Percentiles rank a stretch among this genome's conserved stretches.
These are phyloP conservation scores for Letharia columbiana DNA, from an alignment of 495 filamentous ascomycete species.

Conservation along the genomic window DNA sequence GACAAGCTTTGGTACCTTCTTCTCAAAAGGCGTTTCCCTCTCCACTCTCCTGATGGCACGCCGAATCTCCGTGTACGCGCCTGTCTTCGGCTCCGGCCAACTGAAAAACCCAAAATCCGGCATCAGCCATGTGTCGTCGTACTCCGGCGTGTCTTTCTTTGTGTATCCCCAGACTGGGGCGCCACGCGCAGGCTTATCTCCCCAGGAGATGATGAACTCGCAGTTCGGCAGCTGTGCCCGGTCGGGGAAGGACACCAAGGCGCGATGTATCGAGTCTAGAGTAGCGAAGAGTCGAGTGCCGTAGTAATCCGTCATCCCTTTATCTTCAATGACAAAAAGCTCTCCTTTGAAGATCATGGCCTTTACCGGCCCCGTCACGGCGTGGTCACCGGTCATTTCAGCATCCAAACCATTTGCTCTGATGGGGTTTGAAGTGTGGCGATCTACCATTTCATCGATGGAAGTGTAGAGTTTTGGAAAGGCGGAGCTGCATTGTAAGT, in stretches of 20 bases:
- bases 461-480: not conserved
- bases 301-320: not conserved
- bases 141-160: not conserved
- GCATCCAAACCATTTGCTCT: not conserved
- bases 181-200: not conserved
- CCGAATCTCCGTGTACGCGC: conserved; percentile 4
- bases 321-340: not conserved
- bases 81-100: conserved; percentile 8
- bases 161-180: conserved; percentile 6
- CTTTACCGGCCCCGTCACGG: not conserved
- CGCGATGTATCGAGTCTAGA: not conserved
- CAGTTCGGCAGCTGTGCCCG: conserved; percentile 1
- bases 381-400: not conserved
- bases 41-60: not conserved
- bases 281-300: not conserved
- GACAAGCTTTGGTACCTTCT: not conserved
- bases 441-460: not conserved
- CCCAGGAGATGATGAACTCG: conserved; percentile 5
- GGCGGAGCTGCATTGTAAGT: not conserved
- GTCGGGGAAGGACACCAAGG: not conserved
- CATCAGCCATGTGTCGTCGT: conserved; percentile 5
- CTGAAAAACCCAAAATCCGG: conserved; percentile 14
- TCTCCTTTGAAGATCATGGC: not conserved
- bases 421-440: not conserved
- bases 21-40: not conserved